Percentiles rank a stretch among this genome's conserved stretches.
Evolutionary conservation across 192 early-diverging fungal species (phyloP).

Genomic region (Podila clonocystis): DNA sequence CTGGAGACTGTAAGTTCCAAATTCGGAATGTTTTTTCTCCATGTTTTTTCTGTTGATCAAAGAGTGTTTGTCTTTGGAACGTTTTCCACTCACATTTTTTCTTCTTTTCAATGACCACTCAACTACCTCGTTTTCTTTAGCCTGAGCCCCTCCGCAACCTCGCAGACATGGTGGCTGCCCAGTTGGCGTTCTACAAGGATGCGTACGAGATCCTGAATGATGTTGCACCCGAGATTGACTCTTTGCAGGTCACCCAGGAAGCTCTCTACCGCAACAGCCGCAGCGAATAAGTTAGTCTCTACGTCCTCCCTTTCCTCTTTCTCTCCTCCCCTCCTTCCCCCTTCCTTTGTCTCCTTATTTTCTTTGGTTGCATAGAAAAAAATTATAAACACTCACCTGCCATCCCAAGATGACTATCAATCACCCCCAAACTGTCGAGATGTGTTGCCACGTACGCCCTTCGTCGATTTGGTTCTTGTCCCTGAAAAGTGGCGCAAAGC

Average conservation of each 20-base stretch:
- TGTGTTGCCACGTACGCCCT: too few species aligned
- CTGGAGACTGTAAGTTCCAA: slow-evolving; percentile 75
- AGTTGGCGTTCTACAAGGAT: slow-evolving; percentile 89
- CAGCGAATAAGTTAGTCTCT: slow-evolving; percentile 30
- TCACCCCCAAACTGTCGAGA: too few species aligned
- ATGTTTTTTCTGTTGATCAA: not conserved
- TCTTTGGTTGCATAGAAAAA: too few species aligned
- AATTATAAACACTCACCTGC: too few species aligned
- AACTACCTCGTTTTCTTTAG: slow-evolving; percentile 26
- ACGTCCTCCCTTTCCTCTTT: not conserved
- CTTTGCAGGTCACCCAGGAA: slow-evolving; percentile 94
- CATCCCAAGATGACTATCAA: too few species aligned
- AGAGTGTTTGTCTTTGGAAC: too few species aligned
- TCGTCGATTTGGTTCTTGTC: too few species aligned
- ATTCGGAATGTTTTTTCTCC: not conserved
- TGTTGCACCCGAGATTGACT: slow-evolving; percentile 92
- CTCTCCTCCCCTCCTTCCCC: not conserved
- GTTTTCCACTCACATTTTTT: not conserved
- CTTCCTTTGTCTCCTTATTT: too few species aligned
- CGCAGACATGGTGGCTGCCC: slow-evolving; percentile 86
- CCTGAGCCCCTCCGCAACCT: slow-evolving; percentile 88
- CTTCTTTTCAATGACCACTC: not conserved
- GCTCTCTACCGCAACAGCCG: slow-evolving; percentile 79
- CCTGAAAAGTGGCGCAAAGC: too few species aligned
- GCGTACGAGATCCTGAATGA: slow-evolving; percentile 73